Conservation (phyloP, 2,329 filamentous ascomycete species). For the Phaeosphaeriaceae sp. region DNA sequence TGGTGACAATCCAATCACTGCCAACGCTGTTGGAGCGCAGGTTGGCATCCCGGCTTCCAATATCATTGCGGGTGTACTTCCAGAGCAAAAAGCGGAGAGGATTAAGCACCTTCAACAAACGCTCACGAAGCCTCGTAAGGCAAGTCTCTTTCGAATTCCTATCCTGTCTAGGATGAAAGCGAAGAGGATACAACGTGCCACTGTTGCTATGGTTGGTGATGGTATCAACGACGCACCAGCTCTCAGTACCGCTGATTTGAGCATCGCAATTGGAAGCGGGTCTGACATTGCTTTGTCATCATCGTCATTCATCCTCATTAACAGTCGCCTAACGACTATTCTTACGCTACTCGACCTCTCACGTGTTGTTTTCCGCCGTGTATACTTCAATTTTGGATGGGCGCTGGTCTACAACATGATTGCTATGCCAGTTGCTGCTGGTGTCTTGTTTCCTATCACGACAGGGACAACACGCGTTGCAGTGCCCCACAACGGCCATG, state of each 20-base stretch:
- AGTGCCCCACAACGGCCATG: constrained; percentile 40
- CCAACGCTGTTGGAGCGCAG: constrained; percentile 74
- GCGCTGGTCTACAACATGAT: constrained; percentile 81
- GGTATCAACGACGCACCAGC: constrained; percentile 88
- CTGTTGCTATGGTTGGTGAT: constrained; percentile 85
- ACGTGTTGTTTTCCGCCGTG: constrained; percentile 73
- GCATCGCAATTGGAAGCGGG: constrained; percentile 80
- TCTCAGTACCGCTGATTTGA: constrained; percentile 78
- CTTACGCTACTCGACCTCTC: constrained; percentile 76
- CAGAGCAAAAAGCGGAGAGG: constrained; percentile 79
- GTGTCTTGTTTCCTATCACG: constrained; percentile 71
- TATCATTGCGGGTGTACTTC: constrained; percentile 86
- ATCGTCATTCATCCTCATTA: constrained; percentile 80
- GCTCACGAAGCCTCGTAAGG: constrained; percentile 29
- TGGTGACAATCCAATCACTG: constrained; percentile 87
- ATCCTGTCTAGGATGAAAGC: constrained; percentile 7
- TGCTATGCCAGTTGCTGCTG: constrained; percentile 81
- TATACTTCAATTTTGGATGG: constrained; percentile 87
- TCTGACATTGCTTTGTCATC: constrained; percentile 84
- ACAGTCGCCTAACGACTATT: constrained; percentile 71
- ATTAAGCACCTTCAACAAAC: constrained; percentile 59
- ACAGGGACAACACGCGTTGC: constrained; percentile 55
- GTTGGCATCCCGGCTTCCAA: constrained; percentile 76
- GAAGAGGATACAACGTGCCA: constrained; percentile 49
- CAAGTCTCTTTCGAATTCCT: constrained; percentile 27